These are phyloP conservation scores for Aureobasidium sp. DNA, from an alignment of 2,329 filamentous ascomycete species.

Conservation along the genomic window DNA sequence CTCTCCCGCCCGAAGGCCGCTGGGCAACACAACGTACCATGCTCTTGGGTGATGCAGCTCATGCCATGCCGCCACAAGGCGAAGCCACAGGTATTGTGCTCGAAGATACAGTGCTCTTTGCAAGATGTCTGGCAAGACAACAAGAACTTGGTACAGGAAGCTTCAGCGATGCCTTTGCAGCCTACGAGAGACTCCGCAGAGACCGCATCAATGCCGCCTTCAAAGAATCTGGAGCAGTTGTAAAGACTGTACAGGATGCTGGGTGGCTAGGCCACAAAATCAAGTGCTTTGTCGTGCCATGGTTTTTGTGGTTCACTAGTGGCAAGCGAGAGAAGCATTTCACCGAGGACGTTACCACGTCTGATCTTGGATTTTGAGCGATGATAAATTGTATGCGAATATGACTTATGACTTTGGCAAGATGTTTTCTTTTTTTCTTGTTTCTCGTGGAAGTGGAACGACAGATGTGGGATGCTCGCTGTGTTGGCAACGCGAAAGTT, in stretches of 20 bases:
- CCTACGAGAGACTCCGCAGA: slow-evolving; percentile 41
- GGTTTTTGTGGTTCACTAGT: slow-evolving; percentile 41
- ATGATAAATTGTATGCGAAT: not conserved
- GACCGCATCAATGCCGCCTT: slow-evolving; percentile 40
- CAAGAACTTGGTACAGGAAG: slow-evolving; percentile 32
- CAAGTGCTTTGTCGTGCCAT: slow-evolving; percentile 40
- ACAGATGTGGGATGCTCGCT: not conserved
- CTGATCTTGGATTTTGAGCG: slow-evolving; percentile 28
- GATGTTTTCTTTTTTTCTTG: too few species aligned
- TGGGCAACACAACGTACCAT: slow-evolving; percentile 40
- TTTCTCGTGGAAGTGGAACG: not conserved
- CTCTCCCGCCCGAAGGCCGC: slow-evolving; percentile 36
- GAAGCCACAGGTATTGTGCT: slow-evolving; percentile 47
- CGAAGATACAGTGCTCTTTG: slow-evolving; percentile 45
- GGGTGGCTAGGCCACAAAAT: slow-evolving; percentile 40
- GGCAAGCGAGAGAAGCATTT: slow-evolving; percentile 37
- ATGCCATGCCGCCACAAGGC: slow-evolving; percentile 47
- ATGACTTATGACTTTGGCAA: not conserved
- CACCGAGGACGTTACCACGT: slow-evolving; percentile 38
- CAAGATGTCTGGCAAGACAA: slow-evolving; percentile 37
- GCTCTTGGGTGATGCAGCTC: slow-evolving; percentile 41
- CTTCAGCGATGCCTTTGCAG: slow-evolving; percentile 40
- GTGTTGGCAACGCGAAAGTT: too few species aligned
- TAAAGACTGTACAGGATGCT: slow-evolving; percentile 38
- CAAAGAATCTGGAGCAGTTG: slow-evolving; percentile 40